A percentile compares a stretch with the other conserved stretches of the same genome.
Evolutionary conservation across 2,329 filamentous ascomycete genomes (phyloP).

Genomic region (Zymoseptoria crescenta): DNA sequence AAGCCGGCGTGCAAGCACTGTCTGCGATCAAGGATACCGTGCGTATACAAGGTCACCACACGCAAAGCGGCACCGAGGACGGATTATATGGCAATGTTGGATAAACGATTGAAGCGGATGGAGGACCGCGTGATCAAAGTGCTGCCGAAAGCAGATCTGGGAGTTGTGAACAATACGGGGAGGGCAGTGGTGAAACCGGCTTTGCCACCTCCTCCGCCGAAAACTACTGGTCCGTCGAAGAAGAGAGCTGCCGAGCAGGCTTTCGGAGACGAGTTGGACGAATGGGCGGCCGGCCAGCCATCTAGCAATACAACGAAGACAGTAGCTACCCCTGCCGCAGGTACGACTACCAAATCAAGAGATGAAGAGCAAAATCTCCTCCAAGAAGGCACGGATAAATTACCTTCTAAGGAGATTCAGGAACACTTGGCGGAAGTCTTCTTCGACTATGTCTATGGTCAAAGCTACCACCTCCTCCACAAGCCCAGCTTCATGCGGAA

Average conservation of each 20-base stretch:
- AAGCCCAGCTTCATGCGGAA: slow-evolving; percentile 96
- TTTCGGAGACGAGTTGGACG: slow-evolving; percentile 71
- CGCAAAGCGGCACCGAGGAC: slow-evolving; percentile 89
- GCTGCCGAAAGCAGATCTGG: slow-evolving; percentile 77
- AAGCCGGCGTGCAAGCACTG: slow-evolving; percentile 98
- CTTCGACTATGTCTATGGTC: slow-evolving; percentile 92
- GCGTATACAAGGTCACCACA: slow-evolving; percentile 94
- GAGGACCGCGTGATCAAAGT: slow-evolving; percentile 96
- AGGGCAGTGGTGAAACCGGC: slow-evolving; percentile 80
- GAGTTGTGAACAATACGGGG: slow-evolving; percentile 58
- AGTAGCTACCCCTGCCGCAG: slow-evolving; percentile 10
- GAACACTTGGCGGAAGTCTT: slow-evolving; percentile 91
- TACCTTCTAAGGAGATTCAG: slow-evolving; percentile 81
- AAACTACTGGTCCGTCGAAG: slow-evolving; percentile 50
- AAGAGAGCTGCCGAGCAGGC: slow-evolving; percentile 83
- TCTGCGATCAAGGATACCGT: slow-evolving; percentile 81
- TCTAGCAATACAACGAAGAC: slow-evolving; percentile 42
- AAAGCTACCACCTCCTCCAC: slow-evolving; percentile 88
- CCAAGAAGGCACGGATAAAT: slow-evolving; percentile 70
- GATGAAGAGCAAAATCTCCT: slow-evolving; percentile 72
- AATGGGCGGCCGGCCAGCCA: slow-evolving; percentile 54
- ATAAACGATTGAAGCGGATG: slow-evolving; percentile 93
- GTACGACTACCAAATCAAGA: slow-evolving; percentile 10
- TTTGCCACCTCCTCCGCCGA: slow-evolving; percentile 50
- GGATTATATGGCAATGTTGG: slow-evolving; percentile 98